Evolutionary conservation across 495 filamentous ascomycete genomes (phyloP).

Genomic region (Opeltia flavorubescens): DNA sequence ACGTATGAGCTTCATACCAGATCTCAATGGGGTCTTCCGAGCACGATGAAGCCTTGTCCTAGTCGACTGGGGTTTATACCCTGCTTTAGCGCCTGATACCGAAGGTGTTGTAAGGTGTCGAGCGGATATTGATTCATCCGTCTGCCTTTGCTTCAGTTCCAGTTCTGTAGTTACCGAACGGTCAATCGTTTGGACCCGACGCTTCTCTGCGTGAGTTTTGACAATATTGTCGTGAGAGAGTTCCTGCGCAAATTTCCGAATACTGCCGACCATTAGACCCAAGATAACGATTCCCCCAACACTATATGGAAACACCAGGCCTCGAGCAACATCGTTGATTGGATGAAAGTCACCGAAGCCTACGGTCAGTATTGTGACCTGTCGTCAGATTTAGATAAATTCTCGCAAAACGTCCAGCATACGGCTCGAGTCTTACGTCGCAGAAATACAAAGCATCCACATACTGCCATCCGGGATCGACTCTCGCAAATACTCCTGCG

Average conservation of each 20-base stretch:
- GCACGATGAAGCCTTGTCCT: slow-evolving; percentile 1
- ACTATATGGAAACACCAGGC: slow-evolving; percentile 67
- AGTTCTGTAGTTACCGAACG: slow-evolving; percentile 35
- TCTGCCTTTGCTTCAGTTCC: slow-evolving; percentile 16
- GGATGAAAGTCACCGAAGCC: slow-evolving; percentile 48
- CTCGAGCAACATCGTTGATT: slow-evolving; percentile 35
- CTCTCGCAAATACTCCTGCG: slow-evolving; percentile 38
- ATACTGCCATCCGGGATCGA: slow-evolving; percentile 31
- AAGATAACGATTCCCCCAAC: slow-evolving; percentile 76
- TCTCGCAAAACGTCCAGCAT: background rate
- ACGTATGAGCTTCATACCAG: slow-evolving; percentile 5
- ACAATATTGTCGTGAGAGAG: slow-evolving; percentile 54
- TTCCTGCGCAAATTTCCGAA: slow-evolving; percentile 53
- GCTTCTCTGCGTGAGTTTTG: slow-evolving; percentile 44
- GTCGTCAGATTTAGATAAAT: background rate
- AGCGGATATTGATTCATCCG: background rate
- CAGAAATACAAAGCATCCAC: slow-evolving; percentile 49
- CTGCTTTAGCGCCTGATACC: slow-evolving; percentile 12
- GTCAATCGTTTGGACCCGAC: slow-evolving; percentile 40
- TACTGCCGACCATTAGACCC: slow-evolving; percentile 75
- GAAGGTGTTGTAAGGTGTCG: background rate
- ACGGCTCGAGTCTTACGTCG: slow-evolving; percentile 32
- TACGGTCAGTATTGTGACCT: slow-evolving; percentile 43
- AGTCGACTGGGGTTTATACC: background rate
- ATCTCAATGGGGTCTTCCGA: background rate